These are phyloP conservation scores for Melaleuca alternifolia DNA, from an alignment of 345 rosid species.

Conservation along the genomic window DNA sequence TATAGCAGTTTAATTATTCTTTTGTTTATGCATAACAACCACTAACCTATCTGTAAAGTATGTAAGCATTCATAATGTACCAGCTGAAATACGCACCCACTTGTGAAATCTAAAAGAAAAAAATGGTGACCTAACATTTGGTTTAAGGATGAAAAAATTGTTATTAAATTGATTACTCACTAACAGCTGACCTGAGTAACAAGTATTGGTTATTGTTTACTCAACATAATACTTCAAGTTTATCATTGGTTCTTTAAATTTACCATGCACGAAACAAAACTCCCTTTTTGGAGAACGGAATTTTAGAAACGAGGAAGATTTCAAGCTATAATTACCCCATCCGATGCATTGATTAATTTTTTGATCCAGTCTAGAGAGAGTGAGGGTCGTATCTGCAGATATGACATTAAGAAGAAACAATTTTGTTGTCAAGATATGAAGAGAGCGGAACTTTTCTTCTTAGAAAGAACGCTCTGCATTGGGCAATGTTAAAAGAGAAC, in stretches of 20 bases:
- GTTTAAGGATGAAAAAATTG: background rate
- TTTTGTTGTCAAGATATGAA: accelerated
- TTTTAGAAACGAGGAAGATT: background rate
- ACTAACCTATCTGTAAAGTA: too few species aligned
- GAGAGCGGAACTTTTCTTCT: background rate
- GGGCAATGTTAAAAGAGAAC: background rate
- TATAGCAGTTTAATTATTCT: background rate
- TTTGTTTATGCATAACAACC: too few species aligned
- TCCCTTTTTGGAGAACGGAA: too few species aligned
- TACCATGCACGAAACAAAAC: too few species aligned
- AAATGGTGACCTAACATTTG: background rate
- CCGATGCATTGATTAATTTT: background rate
- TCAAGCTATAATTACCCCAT: background rate
- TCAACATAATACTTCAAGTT: background rate
- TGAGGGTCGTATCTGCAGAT: too few species aligned
- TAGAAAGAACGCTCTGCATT: background rate
- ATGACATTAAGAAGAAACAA: background rate
- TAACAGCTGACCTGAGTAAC: background rate
- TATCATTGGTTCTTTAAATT: too few species aligned
- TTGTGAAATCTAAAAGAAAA: too few species aligned
- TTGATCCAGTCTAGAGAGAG: background rate
- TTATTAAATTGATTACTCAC: background rate
- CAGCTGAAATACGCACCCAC: background rate
- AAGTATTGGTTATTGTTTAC: background rate
- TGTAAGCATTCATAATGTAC: background rate